Base-by-base conservation (phyloP, 805 yeast genomes). In the Ogataea haglerorum region DNA sequence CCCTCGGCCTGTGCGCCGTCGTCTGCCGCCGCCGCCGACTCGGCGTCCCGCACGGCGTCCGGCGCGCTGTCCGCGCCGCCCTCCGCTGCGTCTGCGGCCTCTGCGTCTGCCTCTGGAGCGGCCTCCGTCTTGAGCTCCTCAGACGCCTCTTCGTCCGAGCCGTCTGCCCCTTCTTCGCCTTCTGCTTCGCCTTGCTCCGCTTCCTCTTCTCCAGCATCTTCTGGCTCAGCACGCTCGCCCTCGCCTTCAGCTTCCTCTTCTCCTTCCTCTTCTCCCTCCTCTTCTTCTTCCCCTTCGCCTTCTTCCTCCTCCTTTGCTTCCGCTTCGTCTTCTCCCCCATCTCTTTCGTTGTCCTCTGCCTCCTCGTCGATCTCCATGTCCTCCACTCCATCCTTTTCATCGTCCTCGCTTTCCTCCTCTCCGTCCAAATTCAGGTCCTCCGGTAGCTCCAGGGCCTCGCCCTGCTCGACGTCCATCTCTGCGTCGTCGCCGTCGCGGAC, bases 401-500 rank as follows among this genome's bases (percentile, higher is more conserved):
- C 61, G 6, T 57, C 63, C 13, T 60, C 69, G n/a, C 69, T 77
- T 9, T 80, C 90, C 5, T 73, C 82, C 17, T 77, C 95, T n/a
- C 81, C 80, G 56, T 91, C 98, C 22, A 91, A 68, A 51, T 91
- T 80, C 72, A 91, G 76, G 53, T 90, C 96, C 12, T 93, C 98
- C 0, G 98, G 97, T 21, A 91, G 69, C 16, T 93, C 96, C 49
- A 91, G 68, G 3, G 90, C 80, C 45, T 93, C 98, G 5, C 80
- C 70, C 58, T 93, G 95, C 14, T 90, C 91, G 33, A 82, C 87
- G 43, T 80, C 68, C 13, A 77, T 76, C 32, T 87, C 95, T 37
- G 86, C 85, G 23, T 69, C 72, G 29, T 81, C 85, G 26, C 83
- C 82, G 50, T 85, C 76, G 47, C 69, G 76, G 14, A 83, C 86